A percentile compares a stretch with the other conserved stretches of the same genome.
These are phyloP conservation scores for Aaosphaeria arxii DNA, from an alignment of 2,329 filamentous ascomycete species.

Conservation along the genomic window DNA sequence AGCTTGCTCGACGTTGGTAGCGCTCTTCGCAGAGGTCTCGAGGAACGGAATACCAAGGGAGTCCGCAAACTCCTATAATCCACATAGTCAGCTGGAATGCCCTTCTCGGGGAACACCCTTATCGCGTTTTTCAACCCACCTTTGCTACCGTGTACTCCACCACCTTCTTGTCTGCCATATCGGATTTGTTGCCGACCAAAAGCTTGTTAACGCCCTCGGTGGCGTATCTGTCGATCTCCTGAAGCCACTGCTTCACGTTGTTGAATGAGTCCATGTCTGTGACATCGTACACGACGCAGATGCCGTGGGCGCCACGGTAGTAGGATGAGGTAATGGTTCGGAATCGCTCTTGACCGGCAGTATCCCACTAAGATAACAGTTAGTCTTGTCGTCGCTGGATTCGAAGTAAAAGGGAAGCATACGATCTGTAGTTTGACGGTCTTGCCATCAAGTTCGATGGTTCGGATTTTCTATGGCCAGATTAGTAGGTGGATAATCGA, in stretches of 20 bases:
- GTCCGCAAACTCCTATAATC: constrained; percentile 87
- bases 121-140: constrained; percentile 54
- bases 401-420: constrained; percentile 4
- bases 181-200: constrained; percentile 99
- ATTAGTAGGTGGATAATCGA: constrained; percentile 31
- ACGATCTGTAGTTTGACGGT: constrained; percentile 98
- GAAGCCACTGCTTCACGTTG: constrained; percentile 99
- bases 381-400: background rate
- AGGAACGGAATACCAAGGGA: constrained; percentile 98
- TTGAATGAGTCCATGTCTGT: constrained; percentile 99
- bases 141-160: constrained; percentile 99
- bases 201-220: constrained; percentile 99
- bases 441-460: constrained; percentile 99
- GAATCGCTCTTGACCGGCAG: constrained; percentile 98
- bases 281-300: constrained; percentile 99
- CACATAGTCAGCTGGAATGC: constrained; percentile 13
- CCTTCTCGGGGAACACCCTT: no score
- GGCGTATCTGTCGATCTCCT: constrained; percentile 98
- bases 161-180: constrained; percentile 99
- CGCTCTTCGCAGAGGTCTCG: constrained; percentile 99
- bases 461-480: constrained; percentile 85
- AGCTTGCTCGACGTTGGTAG: constrained; percentile 98
- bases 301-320: constrained; percentile 98
- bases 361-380: constrained; percentile 75
- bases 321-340: constrained; percentile 99